Conservation (phyloP, 805 yeast species). For the Candida nitratophila region DNA sequence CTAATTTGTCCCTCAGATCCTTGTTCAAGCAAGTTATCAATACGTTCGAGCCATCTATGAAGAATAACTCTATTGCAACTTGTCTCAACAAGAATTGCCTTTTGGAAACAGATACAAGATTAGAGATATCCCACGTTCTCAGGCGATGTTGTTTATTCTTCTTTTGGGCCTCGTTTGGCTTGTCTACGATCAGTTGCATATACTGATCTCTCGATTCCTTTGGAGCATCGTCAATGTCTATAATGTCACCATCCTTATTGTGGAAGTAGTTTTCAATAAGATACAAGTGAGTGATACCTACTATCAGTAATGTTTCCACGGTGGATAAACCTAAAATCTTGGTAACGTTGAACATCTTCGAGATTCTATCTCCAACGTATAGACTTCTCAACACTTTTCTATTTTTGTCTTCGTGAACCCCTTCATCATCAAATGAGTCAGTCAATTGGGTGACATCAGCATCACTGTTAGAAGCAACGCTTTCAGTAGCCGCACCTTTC, state of each 20-base stretch:
- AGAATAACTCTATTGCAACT: slow-evolving; percentile 73
- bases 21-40: slow-evolving; percentile 57
- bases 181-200: slow-evolving; percentile 48
- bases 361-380: slow-evolving; percentile 62
- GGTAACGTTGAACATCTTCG: slow-evolving; percentile 69
- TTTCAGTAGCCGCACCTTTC: background rate
- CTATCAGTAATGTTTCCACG: slow-evolving; percentile 64
- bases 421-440: slow-evolving; percentile 28
- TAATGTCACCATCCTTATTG: slow-evolving; percentile 40
- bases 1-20: slow-evolving; percentile 49
- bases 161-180: slow-evolving; percentile 15
- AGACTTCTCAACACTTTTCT: slow-evolving; percentile 66
- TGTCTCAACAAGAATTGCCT: slow-evolving; percentile 73
- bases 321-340: slow-evolving; percentile 73
- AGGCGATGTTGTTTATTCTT: slow-evolving; percentile 33
- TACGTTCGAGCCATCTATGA: slow-evolving; percentile 64
- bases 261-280: slow-evolving; percentile 65
- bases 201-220: slow-evolving; percentile 57
- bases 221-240: slow-evolving; percentile 64
- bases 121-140: slow-evolving; percentile 53
- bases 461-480: slow-evolving; percentile 7
- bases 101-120: slow-evolving; percentile 59
- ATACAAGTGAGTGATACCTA: slow-evolving; percentile 61
- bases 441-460: slow-evolving; percentile 37
- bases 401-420: slow-evolving; percentile 55